phyloP scores from a whole-genome alignment of 2,329 filamentous ascomycete species.

The Fusarium oligoseptatum region DNA sequence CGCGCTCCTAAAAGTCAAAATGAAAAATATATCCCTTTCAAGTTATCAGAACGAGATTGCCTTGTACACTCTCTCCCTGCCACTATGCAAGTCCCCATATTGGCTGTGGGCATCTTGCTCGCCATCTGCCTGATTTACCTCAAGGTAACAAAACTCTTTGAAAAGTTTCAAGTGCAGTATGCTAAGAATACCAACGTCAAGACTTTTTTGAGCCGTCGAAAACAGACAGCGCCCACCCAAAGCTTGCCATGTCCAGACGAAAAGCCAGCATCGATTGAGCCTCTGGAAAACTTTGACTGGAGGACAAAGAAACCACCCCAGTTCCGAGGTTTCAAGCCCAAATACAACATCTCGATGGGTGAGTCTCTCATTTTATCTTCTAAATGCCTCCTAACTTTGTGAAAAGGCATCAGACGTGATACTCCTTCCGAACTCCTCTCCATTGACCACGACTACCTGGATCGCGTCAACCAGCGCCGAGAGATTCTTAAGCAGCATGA shows the following conservation, averaged over 20 bases:
- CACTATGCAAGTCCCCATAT: background rate
- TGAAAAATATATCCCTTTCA: background rate
- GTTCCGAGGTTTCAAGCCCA: slow-evolving; percentile 28
- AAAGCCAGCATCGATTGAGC: slow-evolving; percentile 8
- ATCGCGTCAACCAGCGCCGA: slow-evolving; percentile 57
- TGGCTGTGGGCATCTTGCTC: background rate
- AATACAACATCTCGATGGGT: slow-evolving; percentile 39
- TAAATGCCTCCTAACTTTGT: background rate
- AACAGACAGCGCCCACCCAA: background rate
- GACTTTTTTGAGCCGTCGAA: background rate
- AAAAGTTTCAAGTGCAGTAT: too few species aligned
- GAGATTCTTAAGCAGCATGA: slow-evolving; percentile 55
- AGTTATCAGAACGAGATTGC: background rate
- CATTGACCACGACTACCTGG: slow-evolving; percentile 64
- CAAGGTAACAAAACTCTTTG: background rate
- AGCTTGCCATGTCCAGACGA: background rate
- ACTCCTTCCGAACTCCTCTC: slow-evolving; percentile 64
- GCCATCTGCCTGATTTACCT: background rate
- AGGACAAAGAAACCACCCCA: slow-evolving; percentile 14
- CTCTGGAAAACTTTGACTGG: slow-evolving; percentile 32
- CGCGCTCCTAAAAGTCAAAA: background rate
- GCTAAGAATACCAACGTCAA: background rate
- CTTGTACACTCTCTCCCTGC: background rate
- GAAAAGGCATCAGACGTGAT: slow-evolving; percentile 58
- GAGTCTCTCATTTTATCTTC: fast-evolving